Conservation (phyloP, 2,329 filamentous ascomycete genomes). For the Colletotrichum spaethianum region DNA sequence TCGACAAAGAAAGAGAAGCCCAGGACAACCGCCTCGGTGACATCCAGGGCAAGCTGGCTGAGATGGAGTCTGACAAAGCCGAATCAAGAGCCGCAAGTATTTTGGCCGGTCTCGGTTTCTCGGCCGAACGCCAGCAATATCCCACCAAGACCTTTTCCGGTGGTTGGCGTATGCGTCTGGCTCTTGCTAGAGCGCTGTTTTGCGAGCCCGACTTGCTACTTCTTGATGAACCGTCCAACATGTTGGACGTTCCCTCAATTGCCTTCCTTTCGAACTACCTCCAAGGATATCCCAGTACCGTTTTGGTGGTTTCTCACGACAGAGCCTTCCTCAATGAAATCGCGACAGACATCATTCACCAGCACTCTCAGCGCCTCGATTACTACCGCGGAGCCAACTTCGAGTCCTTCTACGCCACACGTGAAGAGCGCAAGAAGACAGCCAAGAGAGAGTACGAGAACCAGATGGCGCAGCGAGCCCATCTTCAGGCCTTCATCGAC, state of each 20-base stretch:
- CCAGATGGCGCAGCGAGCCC: constrained; percentile 93
- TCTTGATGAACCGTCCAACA: constrained; percentile 99
- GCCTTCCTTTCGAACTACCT: constrained; percentile 98
- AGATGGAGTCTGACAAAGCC: constrained; percentile 99
- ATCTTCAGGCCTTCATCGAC: constrained; percentile 98
- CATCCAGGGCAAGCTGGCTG: constrained; percentile 90
- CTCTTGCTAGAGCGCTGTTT: constrained; percentile 93
- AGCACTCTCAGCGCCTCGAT: constrained; percentile 96
- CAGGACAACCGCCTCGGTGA: constrained; percentile 93
- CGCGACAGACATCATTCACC: constrained; percentile 98
- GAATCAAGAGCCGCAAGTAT: constrained; percentile 97
- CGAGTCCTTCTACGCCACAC: constrained; percentile 96
- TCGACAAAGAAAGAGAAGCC: constrained; percentile 90
- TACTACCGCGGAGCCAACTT: constrained; percentile 99
- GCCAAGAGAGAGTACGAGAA: constrained; percentile 98
- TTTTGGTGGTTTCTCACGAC: constrained; percentile 98
- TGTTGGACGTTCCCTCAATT: constrained; percentile 99
- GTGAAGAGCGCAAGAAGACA: constrained; percentile 96
- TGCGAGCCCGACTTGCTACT: constrained; percentile 96
- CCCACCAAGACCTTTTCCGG: constrained; percentile 98
- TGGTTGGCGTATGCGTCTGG: constrained; percentile 99
- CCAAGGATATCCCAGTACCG: constrained; percentile 92
- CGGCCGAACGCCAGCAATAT: constrained; percentile 89
- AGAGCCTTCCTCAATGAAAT: constrained; percentile 98
- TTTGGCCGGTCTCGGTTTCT: constrained; percentile 96